phyloP scores from a whole-genome alignment of 768 basidiomycete species.

The Termitomyces sp. region DNA sequence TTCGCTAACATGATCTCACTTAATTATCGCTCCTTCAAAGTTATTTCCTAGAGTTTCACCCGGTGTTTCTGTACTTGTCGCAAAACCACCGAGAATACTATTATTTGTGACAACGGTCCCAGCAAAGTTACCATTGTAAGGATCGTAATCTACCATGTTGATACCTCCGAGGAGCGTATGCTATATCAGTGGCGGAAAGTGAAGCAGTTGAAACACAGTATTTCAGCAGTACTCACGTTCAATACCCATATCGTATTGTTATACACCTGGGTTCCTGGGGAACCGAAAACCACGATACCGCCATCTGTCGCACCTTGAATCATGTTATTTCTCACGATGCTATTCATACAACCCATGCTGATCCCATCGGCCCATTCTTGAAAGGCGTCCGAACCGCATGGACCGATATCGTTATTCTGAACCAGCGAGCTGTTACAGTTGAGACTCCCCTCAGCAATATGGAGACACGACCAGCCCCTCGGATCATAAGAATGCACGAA shows the following conservation, averaged over 20 bases:
- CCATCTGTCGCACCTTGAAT: constrained; percentile 74
- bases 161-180: constrained; percentile 71
- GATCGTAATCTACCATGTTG: constrained; percentile 69
- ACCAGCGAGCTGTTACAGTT: constrained; percentile 59
- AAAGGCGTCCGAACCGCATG: constrained; percentile 59
- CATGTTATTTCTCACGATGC: constrained; percentile 61
- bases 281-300: constrained; percentile 78
- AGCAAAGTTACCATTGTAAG: constrained; percentile 62
- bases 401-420: constrained; percentile 82
- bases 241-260: constrained; percentile 75
- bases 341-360: constrained; percentile 63
- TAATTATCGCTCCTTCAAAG: constrained; percentile 56
- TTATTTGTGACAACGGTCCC: constrained; percentile 66
- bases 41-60: constrained; percentile 50
- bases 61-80: constrained; percentile 36
- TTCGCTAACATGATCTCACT: constrained; percentile 40
- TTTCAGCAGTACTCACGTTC: constrained; percentile 37
- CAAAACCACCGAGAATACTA: constrained; percentile 63
- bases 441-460: constrained; percentile 64
- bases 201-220: neutral
- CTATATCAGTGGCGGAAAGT: constrained; percentile 24
- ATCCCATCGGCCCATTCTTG: constrained; percentile 83
- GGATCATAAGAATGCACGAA: constrained; percentile 74
- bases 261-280: constrained; percentile 66
- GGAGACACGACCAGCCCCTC: constrained; percentile 79